Evolutionary conservation across 352 stramenopile species (phyloP).

Genomic region (Phytophthora cactorum): DNA sequence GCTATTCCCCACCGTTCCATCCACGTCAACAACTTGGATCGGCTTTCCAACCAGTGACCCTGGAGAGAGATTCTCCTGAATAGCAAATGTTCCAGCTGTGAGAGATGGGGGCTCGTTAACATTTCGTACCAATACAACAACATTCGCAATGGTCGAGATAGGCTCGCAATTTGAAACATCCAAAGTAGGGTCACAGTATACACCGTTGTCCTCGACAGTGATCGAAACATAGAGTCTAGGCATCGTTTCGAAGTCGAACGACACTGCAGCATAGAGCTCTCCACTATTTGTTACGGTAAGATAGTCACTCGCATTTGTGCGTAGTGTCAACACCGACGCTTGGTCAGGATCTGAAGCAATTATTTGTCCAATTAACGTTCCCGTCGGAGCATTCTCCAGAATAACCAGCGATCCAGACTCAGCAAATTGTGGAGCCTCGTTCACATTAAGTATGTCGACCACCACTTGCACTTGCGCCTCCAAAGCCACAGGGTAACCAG

Average conservation of each 20-base stretch:
- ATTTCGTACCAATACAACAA: conserved; percentile 35
- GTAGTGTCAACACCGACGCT: conserved; percentile 28
- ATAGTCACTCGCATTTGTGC: conserved; percentile 42
- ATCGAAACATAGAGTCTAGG: conserved; percentile 39
- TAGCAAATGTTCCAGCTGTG: conserved; percentile 14
- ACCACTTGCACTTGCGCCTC: conserved; percentile 34
- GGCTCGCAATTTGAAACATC: conserved; percentile 22
- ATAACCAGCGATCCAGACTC: conserved; percentile 39
- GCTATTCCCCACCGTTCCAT: conserved; percentile 40
- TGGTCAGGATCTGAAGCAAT: conserved; percentile 50
- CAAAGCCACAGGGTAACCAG: conserved; percentile 45
- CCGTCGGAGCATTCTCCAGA: conserved; percentile 42
- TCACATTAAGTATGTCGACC: conserved; percentile 52
- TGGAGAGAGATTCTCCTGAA: conserved; percentile 53
- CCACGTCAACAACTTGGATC: conserved; percentile 47
- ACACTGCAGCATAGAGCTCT: conserved; percentile 18
- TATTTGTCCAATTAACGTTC: conserved; percentile 44
- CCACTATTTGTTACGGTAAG: conserved; percentile 32
- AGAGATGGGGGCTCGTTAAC: conserved; percentile 60
- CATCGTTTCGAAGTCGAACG: conserved; percentile 52
- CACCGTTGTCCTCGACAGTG: conserved; percentile 42
- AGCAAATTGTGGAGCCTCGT: conserved; percentile 51
- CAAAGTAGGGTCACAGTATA: conserved; percentile 25
- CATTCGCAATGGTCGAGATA: conserved; percentile 6
- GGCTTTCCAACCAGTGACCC: conserved; percentile 51